Percentiles rank a stretch among this genome's conserved stretches.
phyloP scores from a whole-genome alignment of 2,329 filamentous ascomycete species.

The Phaeosphaeria sp. region DNA sequence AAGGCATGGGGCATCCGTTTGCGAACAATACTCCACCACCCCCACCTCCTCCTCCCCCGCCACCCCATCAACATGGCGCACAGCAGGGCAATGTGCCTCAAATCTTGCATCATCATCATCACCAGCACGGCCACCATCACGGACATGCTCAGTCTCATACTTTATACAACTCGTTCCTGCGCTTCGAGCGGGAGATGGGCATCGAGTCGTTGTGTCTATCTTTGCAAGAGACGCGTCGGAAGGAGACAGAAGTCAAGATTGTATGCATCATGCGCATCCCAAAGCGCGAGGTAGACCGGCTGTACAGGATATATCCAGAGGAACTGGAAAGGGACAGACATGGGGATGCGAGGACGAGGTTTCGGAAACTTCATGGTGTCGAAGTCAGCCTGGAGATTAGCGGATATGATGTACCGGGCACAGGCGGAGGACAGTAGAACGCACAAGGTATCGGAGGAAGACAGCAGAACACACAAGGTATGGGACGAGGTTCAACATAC shows the following conservation, averaged over 20 bases:
- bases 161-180: slow-evolving; percentile 40
- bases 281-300: slow-evolving; percentile 54
- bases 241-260: slow-evolving; percentile 39
- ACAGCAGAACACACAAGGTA: not conserved
- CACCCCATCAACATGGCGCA: slow-evolving; percentile 9
- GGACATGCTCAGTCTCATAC: slow-evolving; percentile 6
- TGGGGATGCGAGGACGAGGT: slow-evolving; percentile 43
- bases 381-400: slow-evolving; percentile 44
- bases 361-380: slow-evolving; percentile 37
- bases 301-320: slow-evolving; percentile 62
- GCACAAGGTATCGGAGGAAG: not conserved
- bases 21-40: slow-evolving; percentile 2
- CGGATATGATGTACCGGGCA: slow-evolving; percentile 24
- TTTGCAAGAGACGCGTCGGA: slow-evolving; percentile 36
- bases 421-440: not conserved
- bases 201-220: slow-evolving; percentile 44
- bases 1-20: slow-evolving; percentile 4
- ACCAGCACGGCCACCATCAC: slow-evolving; percentile 5
- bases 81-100: not conserved
- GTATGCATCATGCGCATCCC: slow-evolving; percentile 46
- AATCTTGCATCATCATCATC: not conserved
- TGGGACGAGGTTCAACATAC: not conserved
- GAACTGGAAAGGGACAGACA: slow-evolving; percentile 50
- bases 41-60: slow-evolving; percentile 6
- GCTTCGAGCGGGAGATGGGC: slow-evolving; percentile 46